Evolutionary conservation across 2,329 filamentous ascomycete species (phyloP).

Genomic region (Fusarium subglutinans): DNA sequence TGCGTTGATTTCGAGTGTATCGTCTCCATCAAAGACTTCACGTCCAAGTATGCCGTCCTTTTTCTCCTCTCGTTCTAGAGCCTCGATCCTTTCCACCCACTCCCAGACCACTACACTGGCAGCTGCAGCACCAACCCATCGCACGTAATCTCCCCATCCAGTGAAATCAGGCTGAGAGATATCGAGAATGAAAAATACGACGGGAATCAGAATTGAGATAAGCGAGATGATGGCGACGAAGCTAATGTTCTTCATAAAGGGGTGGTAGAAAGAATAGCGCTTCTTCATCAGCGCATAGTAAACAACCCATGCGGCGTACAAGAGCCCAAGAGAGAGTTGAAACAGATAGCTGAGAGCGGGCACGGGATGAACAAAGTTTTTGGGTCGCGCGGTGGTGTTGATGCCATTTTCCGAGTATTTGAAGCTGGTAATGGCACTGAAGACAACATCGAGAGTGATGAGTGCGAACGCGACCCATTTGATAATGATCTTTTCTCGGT

Average conservation of each 20-base stretch:
- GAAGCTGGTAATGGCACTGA: slow-evolving; percentile 92
- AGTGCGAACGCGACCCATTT: slow-evolving; percentile 98
- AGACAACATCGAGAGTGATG: slow-evolving; percentile 89
- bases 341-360: slow-evolving; percentile 93
- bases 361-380: slow-evolving; percentile 86
- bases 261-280: slow-evolving; percentile 89
- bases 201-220: slow-evolving; percentile 83
- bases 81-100: slow-evolving; percentile 95
- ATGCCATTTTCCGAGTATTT: slow-evolving; percentile 61
- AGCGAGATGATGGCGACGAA: slow-evolving; percentile 83
- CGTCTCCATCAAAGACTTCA: slow-evolving; percentile 93
- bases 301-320: slow-evolving; percentile 93
- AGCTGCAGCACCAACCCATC: slow-evolving; percentile 94
- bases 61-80: slow-evolving; percentile 89
- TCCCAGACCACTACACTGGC: slow-evolving; percentile 98
- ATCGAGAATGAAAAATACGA: slow-evolving; percentile 93
- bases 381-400: slow-evolving; percentile 67
- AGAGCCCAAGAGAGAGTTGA: slow-evolving; percentile 82
- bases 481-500: slow-evolving; percentile 97
- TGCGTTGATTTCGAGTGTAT: slow-evolving; percentile 78
- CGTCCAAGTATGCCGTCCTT: slow-evolving; percentile 91
- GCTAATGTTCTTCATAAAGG: slow-evolving; percentile 88
- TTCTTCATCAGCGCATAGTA: slow-evolving; percentile 95
- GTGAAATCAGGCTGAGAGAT: slow-evolving; percentile 86
- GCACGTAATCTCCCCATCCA: slow-evolving; percentile 93